Evolutionary conservation across 129 eudicot species (phyloP).

Genomic region (Tagetes patula): DNA sequence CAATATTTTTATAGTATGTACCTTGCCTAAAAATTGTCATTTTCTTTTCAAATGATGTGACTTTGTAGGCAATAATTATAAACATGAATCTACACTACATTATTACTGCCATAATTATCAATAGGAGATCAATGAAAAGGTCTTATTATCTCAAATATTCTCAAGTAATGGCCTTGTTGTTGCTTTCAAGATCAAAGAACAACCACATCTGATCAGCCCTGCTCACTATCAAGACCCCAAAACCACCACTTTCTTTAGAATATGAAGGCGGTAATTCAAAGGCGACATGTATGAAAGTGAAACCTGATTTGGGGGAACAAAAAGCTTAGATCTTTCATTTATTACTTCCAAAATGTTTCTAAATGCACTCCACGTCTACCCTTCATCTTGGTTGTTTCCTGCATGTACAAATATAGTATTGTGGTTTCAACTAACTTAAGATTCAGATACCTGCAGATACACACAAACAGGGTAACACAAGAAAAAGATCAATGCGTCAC

Average conservation of each 20-base stretch:
- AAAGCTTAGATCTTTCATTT: constrained; percentile 84
- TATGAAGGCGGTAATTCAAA: constrained; percentile 67
- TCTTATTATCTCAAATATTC: constrained; percentile 76
- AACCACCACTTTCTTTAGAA: constrained; percentile 55
- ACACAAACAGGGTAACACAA: background rate
- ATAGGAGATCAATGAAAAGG: background rate
- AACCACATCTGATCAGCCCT: constrained; percentile 96
- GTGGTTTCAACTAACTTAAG: constrained; percentile 93
- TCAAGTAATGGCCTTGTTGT: constrained; percentile 93
- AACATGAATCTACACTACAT: background rate
- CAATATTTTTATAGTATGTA: too few species aligned
- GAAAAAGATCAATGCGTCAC: constrained; percentile 8
- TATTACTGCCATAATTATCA: background rate
- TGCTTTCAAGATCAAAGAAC: constrained; percentile 97
- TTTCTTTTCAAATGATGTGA: too few species aligned
- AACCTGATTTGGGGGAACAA: constrained; percentile 74
- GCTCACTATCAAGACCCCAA: constrained; percentile 88
- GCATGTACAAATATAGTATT: constrained; percentile 97
- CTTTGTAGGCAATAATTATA: too few species aligned
- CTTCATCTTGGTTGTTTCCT: constrained; percentile 90
- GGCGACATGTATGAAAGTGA: constrained; percentile 6
- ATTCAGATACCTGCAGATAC: constrained; percentile 83
- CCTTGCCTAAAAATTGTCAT: too few species aligned
- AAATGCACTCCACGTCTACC: constrained; percentile 76
- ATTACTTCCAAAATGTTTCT: constrained; percentile 92